Base-by-base conservation (phyloP, 306 rosid genomes). In the Quercus bicolor region DNA sequence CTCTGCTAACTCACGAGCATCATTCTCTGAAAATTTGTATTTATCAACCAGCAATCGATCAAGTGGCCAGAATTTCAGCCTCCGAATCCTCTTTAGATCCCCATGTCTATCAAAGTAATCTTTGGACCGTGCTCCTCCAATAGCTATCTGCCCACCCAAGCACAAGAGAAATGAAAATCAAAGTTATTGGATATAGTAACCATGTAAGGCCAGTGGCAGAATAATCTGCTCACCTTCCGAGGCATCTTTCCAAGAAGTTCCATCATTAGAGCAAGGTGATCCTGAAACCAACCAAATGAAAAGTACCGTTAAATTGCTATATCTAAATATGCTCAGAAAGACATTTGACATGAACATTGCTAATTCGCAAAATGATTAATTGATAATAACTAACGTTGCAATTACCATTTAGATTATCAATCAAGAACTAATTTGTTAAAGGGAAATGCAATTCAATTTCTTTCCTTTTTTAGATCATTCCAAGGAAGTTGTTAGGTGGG, bases 181-280 rank as follows among this genome's bases (percentile, higher is more conserved):
- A 70, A 77, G 82, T 53, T 28, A 31, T 31, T 62, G 21, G 66
- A 64, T 48, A 48, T 48, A 0, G 53, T 26, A 84, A 81, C 68
- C 48, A 56, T 40, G 64, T 31, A 34, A 53, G 43, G 28, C 76
- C 51, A 51, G 34, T 14, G 43, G 15, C 52, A 48, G 75, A 69
- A 72, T 48, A 75, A 79, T 53, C 71, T 20, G 74, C 77, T 74
- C 76, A 94, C 98, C 91, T 89, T 92, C 76, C 93, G 88, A 33
- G 97, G 97, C 84, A 94, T 91, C 92, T 92, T 92, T 72, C 97
- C 97, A 23, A 95, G 97, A 76, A 95, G 96, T 82, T 95, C 98
- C 97, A 95, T 95, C 98, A 95, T 92, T 81, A 91, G 74, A 77
- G 98, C 98, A 69, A 95, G 97, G 81, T 95, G 98, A 79, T 95